A percentile compares a stretch with the other conserved stretches of the same genome.
Conservation (phyloP, 2,329 filamentous ascomycete species). For the Diaporthe citriasiana region DNA sequence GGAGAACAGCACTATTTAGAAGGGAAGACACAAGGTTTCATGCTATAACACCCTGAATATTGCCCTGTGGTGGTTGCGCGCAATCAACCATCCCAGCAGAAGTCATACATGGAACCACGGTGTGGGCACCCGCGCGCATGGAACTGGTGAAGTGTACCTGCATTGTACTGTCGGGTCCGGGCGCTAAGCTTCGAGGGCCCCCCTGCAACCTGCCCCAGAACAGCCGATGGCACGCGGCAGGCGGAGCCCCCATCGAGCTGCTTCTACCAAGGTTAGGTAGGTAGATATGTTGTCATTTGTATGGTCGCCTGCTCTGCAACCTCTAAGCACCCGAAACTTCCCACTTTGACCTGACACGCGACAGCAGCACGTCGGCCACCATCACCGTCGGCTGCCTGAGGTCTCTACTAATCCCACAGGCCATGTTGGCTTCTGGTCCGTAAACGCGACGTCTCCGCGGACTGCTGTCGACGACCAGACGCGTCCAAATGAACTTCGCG, state of each 20-base stretch:
- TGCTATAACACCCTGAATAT: neutral
- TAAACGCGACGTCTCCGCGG: conserved; percentile 26
- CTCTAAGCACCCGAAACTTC: neutral
- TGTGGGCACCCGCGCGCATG: neutral
- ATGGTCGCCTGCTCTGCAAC: neutral
- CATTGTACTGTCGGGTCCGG: neutral
- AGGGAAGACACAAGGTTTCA: neutral
- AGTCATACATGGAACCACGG: no score
- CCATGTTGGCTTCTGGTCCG: conserved; percentile 27
- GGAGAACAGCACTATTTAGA: neutral
- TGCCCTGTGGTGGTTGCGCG: neutral
- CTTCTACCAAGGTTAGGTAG: no score
- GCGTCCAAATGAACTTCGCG: conserved; percentile 84
- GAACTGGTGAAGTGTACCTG: neutral
- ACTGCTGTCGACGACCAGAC: conserved; percentile 44
- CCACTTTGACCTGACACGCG: neutral
- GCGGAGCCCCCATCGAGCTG: neutral
- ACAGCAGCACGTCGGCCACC: conserved; percentile 36
- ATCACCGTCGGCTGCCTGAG: conserved; percentile 22
- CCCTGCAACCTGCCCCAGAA: conserved; percentile 1
- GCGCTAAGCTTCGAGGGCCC: neutral
- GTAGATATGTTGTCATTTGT: no score
- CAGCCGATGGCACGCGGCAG: neutral
- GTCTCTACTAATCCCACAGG: conserved; percentile 17
- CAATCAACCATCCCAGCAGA: neutral